A percentile compares a stretch with the other conserved stretches of the same genome.
Conservation (phyloP, 257 asterid species). For the Misopates orontium region DNA sequence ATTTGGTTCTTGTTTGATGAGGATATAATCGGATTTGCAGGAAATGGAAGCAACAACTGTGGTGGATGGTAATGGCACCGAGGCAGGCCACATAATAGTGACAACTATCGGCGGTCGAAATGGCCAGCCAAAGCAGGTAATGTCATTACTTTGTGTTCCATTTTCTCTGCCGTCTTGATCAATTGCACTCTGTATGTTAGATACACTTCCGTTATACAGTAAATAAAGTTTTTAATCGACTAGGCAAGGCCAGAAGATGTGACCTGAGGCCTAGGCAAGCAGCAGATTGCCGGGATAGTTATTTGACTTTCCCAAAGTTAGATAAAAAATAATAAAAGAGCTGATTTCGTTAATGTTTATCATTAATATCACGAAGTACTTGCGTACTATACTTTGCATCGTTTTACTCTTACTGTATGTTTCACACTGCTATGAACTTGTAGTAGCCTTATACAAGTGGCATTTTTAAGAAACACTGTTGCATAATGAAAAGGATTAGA, state of each 20-base stretch:
- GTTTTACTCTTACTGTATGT: too few relatives aligned
- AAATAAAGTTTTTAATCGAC: background rate
- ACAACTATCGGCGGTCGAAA: conserved; percentile 84
- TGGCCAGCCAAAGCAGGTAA: conserved; percentile 95
- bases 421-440: too few relatives aligned
- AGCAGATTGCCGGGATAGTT: conserved; percentile 2
- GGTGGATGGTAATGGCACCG: conserved; percentile 92
- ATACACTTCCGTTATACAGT: background rate
- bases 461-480: too few relatives aligned
- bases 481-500: too few relatives aligned
- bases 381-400: too few relatives aligned
- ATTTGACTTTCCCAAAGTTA: background rate
- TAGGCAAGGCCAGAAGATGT: background rate
- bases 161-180: conserved; percentile 17
- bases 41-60: conserved; percentile 80
- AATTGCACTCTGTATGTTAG: background rate
- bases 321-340: background rate
- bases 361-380: too few relatives aligned
- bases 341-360: background rate
- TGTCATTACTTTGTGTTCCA: conserved; percentile 15
- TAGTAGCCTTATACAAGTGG: too few relatives aligned
- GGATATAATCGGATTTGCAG: conserved; percentile 33
- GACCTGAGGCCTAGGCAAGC: background rate
- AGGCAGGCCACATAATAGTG: conserved; percentile 95
- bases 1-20: conserved; percentile 19